Conservation (phyloP, 148 eudicot species). For the Rheum nobile region DNA sequence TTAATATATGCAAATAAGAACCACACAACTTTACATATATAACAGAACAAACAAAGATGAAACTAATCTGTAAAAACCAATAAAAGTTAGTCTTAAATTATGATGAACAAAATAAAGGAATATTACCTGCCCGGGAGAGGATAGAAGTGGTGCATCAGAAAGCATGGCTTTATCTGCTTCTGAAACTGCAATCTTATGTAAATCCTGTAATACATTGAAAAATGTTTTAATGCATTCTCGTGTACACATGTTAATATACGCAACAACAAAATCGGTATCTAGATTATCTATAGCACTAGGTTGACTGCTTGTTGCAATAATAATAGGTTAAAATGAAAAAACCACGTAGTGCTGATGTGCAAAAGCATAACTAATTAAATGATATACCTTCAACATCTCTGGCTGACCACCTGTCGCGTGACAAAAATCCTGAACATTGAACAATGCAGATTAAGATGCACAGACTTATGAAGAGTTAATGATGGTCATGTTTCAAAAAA, state of each 20-base stretch:
- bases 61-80: neutral
- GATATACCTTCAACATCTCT: conserved; percentile 51
- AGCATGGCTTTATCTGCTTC: conserved; percentile 87
- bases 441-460: neutral
- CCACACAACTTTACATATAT: too few relatives aligned
- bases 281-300: neutral
- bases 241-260: neutral
- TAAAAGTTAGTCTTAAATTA: neutral
- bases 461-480: neutral
- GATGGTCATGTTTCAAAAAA: neutral
- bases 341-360: neutral
- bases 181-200: conserved; percentile 35
- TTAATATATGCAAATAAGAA: neutral
- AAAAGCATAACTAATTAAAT: neutral
- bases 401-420: conserved; percentile 44
- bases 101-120: neutral
- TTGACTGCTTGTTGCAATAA: neutral
- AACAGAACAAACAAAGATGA: neutral
- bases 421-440: conserved; percentile 49
- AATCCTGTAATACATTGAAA: conserved; percentile 29
- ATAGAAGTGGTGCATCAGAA: conserved; percentile 81
- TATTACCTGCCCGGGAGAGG: conserved; percentile 93
- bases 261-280: neutral
- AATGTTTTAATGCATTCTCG: neutral
- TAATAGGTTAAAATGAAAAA: neutral